phyloP scores from a whole-genome alignment of 164 flowering plant genomes.

The Taxillus chinensis region DNA sequence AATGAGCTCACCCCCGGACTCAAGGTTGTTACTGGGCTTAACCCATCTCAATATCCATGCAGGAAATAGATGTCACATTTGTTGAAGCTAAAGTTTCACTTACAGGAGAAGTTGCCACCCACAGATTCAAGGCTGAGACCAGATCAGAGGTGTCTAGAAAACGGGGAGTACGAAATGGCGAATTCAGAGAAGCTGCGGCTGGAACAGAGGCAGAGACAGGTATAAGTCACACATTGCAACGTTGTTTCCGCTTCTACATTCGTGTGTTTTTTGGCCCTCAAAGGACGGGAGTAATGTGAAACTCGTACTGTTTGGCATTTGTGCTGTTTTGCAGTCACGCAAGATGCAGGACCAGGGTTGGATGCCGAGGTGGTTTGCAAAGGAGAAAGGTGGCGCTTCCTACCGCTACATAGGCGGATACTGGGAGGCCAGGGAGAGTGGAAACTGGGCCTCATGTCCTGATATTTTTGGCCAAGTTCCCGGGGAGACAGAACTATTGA shows the following conservation, averaged over 20 bases:
- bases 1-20: slow-evolving; percentile 5
- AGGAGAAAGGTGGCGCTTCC: slow-evolving; percentile 20
- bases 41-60: no score
- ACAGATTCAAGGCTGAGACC: slow-evolving; percentile 57
- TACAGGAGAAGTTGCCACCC: slow-evolving; percentile 48
- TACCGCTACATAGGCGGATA: slow-evolving; percentile 38
- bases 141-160: slow-evolving; percentile 44
- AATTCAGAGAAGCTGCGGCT: slow-evolving; percentile 47
- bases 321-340: slow-evolving; percentile 19
- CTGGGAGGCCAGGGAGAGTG: slow-evolving; percentile 36
- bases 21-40: not conserved
- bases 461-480: slow-evolving; percentile 38
- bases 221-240: not conserved
- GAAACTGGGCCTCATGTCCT: slow-evolving; percentile 34
- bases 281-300: no score
- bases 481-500: slow-evolving; percentile 12
- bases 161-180: slow-evolving; percentile 42
- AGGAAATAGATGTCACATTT: no score
- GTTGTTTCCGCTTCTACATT: no score
- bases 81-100: not conserved
- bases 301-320: no score
- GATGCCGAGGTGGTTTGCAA: slow-evolving; percentile 39
- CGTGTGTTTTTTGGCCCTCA: no score
- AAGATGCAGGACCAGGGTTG: slow-evolving; percentile 45
- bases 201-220: slow-evolving; percentile 47